These are phyloP conservation scores for Saccharomyces hybrid DNA, from an alignment of 1,139 yeast genomes.

Conservation along the genomic window DNA sequence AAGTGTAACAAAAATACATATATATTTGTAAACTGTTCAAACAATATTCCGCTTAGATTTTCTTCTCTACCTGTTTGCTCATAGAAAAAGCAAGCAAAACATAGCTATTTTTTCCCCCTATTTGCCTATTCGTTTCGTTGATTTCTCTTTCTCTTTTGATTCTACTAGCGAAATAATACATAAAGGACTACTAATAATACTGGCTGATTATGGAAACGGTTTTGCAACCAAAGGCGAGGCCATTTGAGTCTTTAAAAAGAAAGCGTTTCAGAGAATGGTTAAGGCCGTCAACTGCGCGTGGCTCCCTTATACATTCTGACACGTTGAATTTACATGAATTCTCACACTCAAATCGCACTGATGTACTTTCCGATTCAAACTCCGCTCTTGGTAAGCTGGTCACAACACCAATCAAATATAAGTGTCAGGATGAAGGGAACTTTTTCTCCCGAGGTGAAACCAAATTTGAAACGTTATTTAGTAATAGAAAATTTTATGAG, in stretches of 20 bases:
- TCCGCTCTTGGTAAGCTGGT: background rate
- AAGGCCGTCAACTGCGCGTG: background rate
- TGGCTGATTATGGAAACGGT: background rate
- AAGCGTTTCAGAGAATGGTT: conserved; percentile 1
- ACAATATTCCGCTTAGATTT: background rate
- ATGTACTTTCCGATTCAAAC: background rate
- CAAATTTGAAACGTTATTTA: background rate
- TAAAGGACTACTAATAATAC: background rate
- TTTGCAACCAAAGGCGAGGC: background rate
- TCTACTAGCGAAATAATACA: background rate
- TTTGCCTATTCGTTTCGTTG: background rate
- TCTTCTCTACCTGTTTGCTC: background rate
- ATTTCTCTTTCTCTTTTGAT: background rate
- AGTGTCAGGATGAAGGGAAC: background rate
- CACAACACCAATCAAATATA: background rate
- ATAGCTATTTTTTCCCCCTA: background rate
- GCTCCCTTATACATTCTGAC: background rate
- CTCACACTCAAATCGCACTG: background rate
- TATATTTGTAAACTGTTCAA: background rate
- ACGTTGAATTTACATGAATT: background rate
- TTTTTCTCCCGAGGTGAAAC: background rate
- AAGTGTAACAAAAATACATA: background rate
- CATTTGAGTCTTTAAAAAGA: background rate
- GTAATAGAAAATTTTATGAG: background rate
- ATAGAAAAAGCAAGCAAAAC: background rate